Conservation (phyloP, 2,329 filamentous ascomycete genomes). For the Botrytis galanthina region DNA sequence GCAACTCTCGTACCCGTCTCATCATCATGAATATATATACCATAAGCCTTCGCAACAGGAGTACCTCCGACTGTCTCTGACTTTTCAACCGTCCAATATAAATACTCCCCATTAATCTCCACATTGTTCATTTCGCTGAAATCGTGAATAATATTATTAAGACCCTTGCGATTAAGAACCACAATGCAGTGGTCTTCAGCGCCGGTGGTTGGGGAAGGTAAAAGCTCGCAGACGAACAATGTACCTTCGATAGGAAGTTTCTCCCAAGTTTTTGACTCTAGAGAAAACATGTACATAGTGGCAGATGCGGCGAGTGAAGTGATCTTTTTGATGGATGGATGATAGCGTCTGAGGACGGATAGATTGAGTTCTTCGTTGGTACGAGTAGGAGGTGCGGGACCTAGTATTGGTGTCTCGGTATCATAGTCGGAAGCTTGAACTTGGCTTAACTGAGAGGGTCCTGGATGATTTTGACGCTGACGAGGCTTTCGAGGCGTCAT, state of each 20-base stretch:
- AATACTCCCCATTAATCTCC: conserved; percentile 57
- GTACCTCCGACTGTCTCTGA: conserved; percentile 15
- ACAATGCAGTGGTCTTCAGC: conserved; percentile 57
- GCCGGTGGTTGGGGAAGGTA: conserved; percentile 40
- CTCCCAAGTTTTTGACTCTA: conserved; percentile 69
- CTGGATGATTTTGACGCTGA: conserved; percentile 37
- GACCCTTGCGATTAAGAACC: conserved; percentile 68
- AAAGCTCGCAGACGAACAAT: conserved; percentile 77
- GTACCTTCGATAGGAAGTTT: conserved; percentile 84
- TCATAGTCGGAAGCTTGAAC: conserved; percentile 54
- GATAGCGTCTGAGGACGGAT: conserved; percentile 76
- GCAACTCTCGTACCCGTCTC: conserved; percentile 44
- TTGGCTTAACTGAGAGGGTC: conserved; percentile 34
- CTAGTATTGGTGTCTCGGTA: conserved; percentile 44
- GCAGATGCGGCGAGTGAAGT: conserved; percentile 80
- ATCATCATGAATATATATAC: conserved; percentile 56
- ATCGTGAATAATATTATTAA: conserved; percentile 69
- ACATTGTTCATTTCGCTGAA: conserved; percentile 60
- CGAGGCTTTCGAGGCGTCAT: conserved; percentile 43
- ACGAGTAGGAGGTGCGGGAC: conserved; percentile 43
- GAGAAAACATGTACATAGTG: conserved; percentile 78
- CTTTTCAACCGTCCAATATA: conserved; percentile 43
- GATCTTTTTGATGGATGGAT: conserved; percentile 70
- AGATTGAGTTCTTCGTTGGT: conserved; percentile 87
- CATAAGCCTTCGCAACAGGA: conserved; percentile 44